Conservation (phyloP, 108 stramenopile genomes). For the Pseudonitzschia multiseries region DNA sequence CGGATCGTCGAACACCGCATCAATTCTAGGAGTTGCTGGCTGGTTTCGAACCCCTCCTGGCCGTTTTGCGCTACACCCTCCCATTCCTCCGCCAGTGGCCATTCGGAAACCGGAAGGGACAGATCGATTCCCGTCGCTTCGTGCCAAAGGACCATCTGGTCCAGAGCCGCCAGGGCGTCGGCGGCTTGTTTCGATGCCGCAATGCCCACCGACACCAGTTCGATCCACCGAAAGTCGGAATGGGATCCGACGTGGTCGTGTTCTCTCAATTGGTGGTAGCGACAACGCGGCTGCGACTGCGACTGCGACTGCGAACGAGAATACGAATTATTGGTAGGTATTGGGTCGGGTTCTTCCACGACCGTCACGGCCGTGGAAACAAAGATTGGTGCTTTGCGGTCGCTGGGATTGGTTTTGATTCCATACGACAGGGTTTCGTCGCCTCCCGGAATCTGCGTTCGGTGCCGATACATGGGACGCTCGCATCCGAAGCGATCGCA, state of each 20-base stretch:
- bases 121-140: conserved; percentile 8
- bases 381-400: neutral
- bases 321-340: too few species aligned
- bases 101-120: neutral
- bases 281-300: neutral
- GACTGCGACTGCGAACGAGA: too few species aligned
- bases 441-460: neutral
- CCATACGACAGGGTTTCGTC: neutral
- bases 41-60: neutral
- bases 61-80: neutral
- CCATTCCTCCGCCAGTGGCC: neutral
- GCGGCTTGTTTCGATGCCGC: neutral
- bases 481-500: neutral
- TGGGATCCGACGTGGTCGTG: conserved; percentile 4
- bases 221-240: neutral
- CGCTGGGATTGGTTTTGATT: neutral
- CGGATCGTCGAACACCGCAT: neutral
- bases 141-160: conserved; percentile 4
- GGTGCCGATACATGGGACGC: neutral
- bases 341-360: neutral
- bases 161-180: neutral
- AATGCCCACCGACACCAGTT: conserved; percentile 6
- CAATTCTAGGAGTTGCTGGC: neutral
- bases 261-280: neutral
- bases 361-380: neutral